Conservation (phyloP, 129 eudicot species). For the Dittrichia graveolens region DNA sequence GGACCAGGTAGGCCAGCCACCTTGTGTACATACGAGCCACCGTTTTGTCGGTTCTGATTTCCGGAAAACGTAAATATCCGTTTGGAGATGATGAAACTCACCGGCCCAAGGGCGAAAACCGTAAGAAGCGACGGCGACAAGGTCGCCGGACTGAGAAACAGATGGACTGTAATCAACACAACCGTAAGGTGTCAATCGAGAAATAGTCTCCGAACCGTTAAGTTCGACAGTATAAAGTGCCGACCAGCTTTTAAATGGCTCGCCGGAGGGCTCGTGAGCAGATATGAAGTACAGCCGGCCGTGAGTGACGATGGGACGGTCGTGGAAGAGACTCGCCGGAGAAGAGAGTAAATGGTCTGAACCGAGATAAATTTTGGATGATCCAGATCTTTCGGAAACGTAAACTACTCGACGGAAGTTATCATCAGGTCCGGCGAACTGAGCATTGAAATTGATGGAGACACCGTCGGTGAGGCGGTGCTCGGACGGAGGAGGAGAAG, state of each 20-base stretch:
- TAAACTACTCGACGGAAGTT: slow-evolving; percentile 42
- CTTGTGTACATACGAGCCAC: slow-evolving; percentile 40
- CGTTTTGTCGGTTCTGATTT: slow-evolving; percentile 49
- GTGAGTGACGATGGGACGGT: slow-evolving; percentile 56
- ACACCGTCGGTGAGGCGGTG: slow-evolving; percentile 63
- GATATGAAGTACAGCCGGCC: slow-evolving; percentile 53
- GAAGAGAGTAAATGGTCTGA: slow-evolving; percentile 36
- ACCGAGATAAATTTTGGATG: slow-evolving; percentile 42
- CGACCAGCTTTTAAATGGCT: slow-evolving; percentile 69
- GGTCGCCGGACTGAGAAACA: slow-evolving; percentile 55
- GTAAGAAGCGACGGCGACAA: slow-evolving; percentile 70
- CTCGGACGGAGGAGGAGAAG: slow-evolving; percentile 26
- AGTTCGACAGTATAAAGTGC: slow-evolving; percentile 54
- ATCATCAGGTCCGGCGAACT: slow-evolving; percentile 43
- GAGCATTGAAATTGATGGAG: slow-evolving; percentile 74
- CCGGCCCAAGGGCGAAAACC: slow-evolving; percentile 70
- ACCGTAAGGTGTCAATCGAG: slow-evolving; percentile 58
- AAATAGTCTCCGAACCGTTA: neutral
- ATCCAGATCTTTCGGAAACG: slow-evolving; percentile 68
- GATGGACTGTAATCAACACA: slow-evolving; percentile 76
- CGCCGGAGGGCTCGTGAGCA: slow-evolving; percentile 53
- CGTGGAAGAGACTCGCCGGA: slow-evolving; percentile 58
- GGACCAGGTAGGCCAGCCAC: slow-evolving; percentile 90
- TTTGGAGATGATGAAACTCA: slow-evolving; percentile 60
- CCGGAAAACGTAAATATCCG: slow-evolving; percentile 62